Evolutionary conservation across 768 basidiomycete species (phyloP).

Genomic region (Cyclocybe aegerita): DNA sequence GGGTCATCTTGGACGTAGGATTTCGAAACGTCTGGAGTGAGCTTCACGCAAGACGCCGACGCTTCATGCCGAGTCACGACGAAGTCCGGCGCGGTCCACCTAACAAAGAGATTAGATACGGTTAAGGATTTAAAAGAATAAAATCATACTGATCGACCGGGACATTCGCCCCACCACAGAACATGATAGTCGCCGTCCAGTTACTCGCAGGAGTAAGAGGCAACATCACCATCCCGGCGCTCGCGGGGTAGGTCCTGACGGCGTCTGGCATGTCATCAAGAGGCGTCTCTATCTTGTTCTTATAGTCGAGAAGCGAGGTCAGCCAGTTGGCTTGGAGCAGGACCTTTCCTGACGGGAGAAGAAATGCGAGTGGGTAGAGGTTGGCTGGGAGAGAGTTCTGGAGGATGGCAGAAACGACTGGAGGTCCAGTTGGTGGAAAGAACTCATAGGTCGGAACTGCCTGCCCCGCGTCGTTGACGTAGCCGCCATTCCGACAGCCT

Average conservation of each 20-base stretch:
- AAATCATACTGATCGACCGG: constrained; percentile 39
- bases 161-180: constrained; percentile 79
- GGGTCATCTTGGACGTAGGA: constrained; percentile 64
- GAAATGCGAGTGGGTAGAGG: constrained; percentile 71
- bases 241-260: constrained; percentile 71
- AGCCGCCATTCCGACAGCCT: constrained; percentile 62
- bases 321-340: constrained; percentile 63
- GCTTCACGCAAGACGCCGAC: constrained; percentile 72
- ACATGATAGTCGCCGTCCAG: constrained; percentile 78
- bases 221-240: constrained; percentile 73
- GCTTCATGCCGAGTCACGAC: constrained; percentile 52
- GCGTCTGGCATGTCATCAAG: constrained; percentile 66
- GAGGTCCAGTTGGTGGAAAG: constrained; percentile 60
- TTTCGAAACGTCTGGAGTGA: constrained; percentile 66
- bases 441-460: constrained; percentile 81
- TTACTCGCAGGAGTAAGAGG: constrained; percentile 80
- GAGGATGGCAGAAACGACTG: constrained; percentile 65
- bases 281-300: constrained; percentile 50
- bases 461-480: constrained; percentile 65
- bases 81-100: constrained; percentile 48
- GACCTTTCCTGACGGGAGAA: constrained; percentile 63
- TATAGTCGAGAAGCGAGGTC: constrained; percentile 64
- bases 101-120: constrained; percentile 10
- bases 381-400: constrained; percentile 70
- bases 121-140: not conserved